A percentile compares a stretch with the other conserved stretches of the same genome.
These are phyloP conservation scores for Cruciata laevipes DNA, from an alignment of 257 asterid species.

Conservation along the genomic window DNA sequence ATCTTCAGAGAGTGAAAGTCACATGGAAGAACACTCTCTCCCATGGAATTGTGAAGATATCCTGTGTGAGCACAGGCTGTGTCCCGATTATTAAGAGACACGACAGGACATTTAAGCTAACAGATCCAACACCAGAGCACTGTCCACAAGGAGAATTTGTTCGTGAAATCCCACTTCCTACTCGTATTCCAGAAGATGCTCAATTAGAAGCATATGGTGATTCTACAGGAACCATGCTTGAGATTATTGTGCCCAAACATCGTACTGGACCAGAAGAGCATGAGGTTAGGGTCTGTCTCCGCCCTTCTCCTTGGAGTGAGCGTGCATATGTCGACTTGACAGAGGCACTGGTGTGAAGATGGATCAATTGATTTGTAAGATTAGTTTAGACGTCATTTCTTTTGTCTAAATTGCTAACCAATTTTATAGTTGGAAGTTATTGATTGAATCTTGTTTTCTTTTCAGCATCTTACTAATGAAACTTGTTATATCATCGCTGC, in stretches of 20 bases:
- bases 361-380: conserved; percentile 9
- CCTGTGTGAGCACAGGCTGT: conserved; percentile 40
- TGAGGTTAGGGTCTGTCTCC: conserved; percentile 45
- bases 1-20: conserved; percentile 40
- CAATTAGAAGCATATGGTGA: conserved; percentile 43
- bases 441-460: not conserved
- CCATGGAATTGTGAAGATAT: conserved; percentile 44
- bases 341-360: conserved; percentile 28
- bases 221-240: conserved; percentile 41
- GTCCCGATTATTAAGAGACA: conserved; percentile 30
- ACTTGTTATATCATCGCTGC: not conserved
- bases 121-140: conserved; percentile 45
- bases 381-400: conserved; percentile 4
- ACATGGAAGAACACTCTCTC: conserved; percentile 41
- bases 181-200: conserved; percentile 45
- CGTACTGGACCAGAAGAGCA: conserved; percentile 46
- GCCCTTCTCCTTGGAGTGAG: conserved; percentile 42
- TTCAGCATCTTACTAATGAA: not conserved
- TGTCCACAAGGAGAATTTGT: conserved; percentile 45
- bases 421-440: conserved; percentile 15
- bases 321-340: conserved; percentile 32
- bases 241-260: conserved; percentile 43
- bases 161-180: conserved; percentile 39
- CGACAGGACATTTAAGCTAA: conserved; percentile 35
- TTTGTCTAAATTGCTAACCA: conserved; percentile 12